A percentile compares a stretch with the other conserved stretches of the same genome.
Conservation (phyloP, 768 basidiomycete species). For the Mrakia hoshinonis region DNA sequence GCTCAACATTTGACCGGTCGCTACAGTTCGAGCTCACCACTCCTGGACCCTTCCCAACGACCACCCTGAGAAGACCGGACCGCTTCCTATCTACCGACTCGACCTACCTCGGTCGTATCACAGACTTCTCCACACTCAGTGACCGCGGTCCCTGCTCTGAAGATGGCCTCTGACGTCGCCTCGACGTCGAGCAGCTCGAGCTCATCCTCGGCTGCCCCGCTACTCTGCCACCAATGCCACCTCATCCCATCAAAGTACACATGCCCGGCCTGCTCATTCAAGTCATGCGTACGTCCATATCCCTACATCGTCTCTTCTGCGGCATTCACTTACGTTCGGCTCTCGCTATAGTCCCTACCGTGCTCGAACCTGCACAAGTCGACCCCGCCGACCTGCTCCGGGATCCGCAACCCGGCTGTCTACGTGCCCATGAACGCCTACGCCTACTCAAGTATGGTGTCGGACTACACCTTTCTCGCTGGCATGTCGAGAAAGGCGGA, state of each 20-base stretch:
- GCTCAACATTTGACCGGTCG: no score
- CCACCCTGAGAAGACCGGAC: no score
- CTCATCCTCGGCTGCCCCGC: background rate
- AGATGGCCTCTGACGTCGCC: no score
- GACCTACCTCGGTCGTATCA: no score
- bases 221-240: constrained; percentile 25
- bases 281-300: constrained; percentile 18
- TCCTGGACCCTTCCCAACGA: no score
- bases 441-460: constrained; percentile 20
- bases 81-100: no score
- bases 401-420: constrained; percentile 20
- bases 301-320: background rate
- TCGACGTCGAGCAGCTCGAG: background rate
- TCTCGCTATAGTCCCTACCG: constrained; percentile 4
- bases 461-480: constrained; percentile 27
- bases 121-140: no score
- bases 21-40: no score
- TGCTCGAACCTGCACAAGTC: constrained; percentile 25
- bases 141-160: no score
- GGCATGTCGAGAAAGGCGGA: constrained; percentile 22
- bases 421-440: constrained; percentile 26
- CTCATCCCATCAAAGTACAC: constrained; percentile 17
- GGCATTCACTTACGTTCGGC: background rate
- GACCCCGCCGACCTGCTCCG: constrained; percentile 8
- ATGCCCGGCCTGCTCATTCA: constrained; percentile 22